Evolutionary conservation across 1,139 yeast species (phyloP), one percentile per base, ranked within the genome.

Genomic region (Lodderomyces jiufengensis): DNA sequence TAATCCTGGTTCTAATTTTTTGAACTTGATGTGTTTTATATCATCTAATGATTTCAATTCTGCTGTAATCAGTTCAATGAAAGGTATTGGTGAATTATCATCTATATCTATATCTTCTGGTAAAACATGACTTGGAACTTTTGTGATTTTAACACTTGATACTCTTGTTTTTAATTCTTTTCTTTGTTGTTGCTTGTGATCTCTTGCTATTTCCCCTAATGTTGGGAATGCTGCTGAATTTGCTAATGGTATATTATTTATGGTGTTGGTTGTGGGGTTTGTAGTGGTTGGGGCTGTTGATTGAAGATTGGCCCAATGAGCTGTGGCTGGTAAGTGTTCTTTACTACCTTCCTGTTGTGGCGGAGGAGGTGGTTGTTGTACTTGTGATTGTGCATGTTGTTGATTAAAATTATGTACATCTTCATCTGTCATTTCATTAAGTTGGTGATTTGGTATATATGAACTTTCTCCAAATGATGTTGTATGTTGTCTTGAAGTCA

Each of bases 221-320:
- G 90, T 76, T 26, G 92, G 92, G 70, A 83, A 80, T 4, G 86
- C 80, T 2, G 81, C 72, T 5, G 78, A 59, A 47, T 77, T 75
- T 3, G 76, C 66, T 46, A 73, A 55, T 10, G 66, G 59, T 29
- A 63, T 59, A 33, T 67, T 58, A 33, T 57, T 57, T 18, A 18
- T 7, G 7, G 20, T 5, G 36, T 52, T 55, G 5, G 61, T 65
- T 9, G 68, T 57, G 15, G 71, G 69, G 3, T 69, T 59, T 27
- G 36, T 46, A 16, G 44, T 37, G 33, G 59, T 58, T 35, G 61
- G 51, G 12, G 57, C 50, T 31, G 51, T 37, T 12, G 59, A 58
- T 30, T 50, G 31, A 13, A 57, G 56, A 40, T 63, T 72, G 2
- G 79, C 81, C 81, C 82, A 76, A 27, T 71, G 74, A 1, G 80